phyloP scores from a whole-genome alignment of 768 basidiomycete species.

The Agrocybe praecox region DNA sequence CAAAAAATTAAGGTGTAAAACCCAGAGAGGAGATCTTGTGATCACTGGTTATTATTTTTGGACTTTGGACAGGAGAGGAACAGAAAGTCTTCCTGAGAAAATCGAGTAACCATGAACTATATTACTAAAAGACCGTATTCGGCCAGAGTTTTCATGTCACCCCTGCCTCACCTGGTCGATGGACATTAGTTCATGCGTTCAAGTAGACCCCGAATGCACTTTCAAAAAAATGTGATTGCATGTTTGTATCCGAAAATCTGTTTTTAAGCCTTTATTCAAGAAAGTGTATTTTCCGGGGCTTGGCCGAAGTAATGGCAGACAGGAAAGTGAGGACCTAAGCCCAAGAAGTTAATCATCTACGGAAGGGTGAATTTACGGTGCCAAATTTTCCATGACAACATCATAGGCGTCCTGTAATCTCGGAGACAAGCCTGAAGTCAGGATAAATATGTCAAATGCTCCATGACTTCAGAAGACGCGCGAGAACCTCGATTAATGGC shows the following conservation, averaged over 20 bases:
- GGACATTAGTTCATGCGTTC: too few relatives aligned
- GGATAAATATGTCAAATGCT: not conserved
- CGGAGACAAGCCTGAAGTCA: not conserved
- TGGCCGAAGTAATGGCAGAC: constrained; percentile 12
- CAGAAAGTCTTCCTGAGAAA: too few relatives aligned
- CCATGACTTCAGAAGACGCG: not conserved
- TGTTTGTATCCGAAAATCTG: not conserved
- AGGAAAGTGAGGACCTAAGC: not conserved
- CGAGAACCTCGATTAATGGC: not conserved
- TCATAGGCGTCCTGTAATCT: not conserved
- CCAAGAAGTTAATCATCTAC: not conserved
- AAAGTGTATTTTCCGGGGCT: constrained; percentile 11
- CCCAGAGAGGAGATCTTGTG: too few relatives aligned
- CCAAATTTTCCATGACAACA: not conserved
- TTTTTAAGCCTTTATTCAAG: not conserved
- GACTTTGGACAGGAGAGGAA: too few relatives aligned
- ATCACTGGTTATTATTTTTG: too few relatives aligned
- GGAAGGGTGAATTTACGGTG: not conserved
- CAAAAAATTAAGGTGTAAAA: too few relatives aligned
- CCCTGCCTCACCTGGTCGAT: too few relatives aligned
- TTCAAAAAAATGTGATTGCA: not conserved
- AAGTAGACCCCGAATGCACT: too few relatives aligned
- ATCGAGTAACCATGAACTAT: too few relatives aligned
- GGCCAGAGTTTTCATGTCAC: too few relatives aligned
- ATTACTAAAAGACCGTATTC: too few relatives aligned